Evolutionary conservation across 192 early-diverging fungal species (phyloP).

Genomic region (Chytriomyces confervae): DNA sequence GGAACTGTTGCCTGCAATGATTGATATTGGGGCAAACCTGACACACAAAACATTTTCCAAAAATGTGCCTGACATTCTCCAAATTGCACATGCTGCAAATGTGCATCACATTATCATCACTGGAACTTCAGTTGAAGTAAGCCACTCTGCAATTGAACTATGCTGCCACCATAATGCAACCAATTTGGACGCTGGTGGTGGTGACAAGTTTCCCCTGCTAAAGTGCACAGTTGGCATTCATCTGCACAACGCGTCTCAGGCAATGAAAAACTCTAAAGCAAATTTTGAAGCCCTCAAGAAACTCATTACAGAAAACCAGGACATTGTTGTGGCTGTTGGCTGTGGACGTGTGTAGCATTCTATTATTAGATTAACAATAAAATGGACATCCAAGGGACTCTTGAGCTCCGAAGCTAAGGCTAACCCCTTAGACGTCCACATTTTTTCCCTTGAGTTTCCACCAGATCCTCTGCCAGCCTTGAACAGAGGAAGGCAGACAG

Average conservation of each 20-base stretch:
- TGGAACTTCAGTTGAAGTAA: slow-evolving; percentile 23
- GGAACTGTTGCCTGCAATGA: slow-evolving; percentile 1
- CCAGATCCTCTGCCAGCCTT: too few species aligned
- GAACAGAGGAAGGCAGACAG: too few species aligned
- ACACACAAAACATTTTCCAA: neutral
- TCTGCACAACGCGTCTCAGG: slow-evolving; percentile 29
- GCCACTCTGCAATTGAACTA: neutral
- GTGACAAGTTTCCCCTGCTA: slow-evolving; percentile 1
- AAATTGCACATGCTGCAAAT: neutral
- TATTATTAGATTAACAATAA: too few species aligned
- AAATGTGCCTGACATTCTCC: neutral
- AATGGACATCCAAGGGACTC: too few species aligned
- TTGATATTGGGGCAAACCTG: slow-evolving; percentile 43
- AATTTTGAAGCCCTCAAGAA: slow-evolving; percentile 4
- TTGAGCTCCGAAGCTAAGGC: too few species aligned
- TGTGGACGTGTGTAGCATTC: too few species aligned
- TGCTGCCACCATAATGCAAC: neutral
- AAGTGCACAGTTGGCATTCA: slow-evolving; percentile 36
- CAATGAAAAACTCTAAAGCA: neutral
- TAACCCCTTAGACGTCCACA: too few species aligned
- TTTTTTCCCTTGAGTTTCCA: too few species aligned
- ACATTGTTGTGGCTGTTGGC: slow-evolving; percentile 81
- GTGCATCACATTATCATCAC: slow-evolving; percentile 27
- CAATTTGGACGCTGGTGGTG: neutral
- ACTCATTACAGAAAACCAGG: neutral